A percentile compares a stretch with the other conserved stretches of the same genome.
Evolutionary conservation across 2,329 filamentous ascomycete species (phyloP).

Genomic region (Arthrobotrys sphaeroides): DNA sequence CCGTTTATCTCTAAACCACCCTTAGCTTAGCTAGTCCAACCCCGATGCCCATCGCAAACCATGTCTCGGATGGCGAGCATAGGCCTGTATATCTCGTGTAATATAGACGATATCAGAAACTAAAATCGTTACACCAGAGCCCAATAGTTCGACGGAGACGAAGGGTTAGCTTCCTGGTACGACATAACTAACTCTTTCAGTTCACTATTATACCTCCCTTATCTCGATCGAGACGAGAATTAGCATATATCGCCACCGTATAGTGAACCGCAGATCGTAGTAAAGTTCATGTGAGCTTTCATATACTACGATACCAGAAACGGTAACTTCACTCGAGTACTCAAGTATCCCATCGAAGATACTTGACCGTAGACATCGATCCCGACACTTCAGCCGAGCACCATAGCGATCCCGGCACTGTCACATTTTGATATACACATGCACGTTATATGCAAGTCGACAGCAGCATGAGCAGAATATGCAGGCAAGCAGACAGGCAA

Average conservation of each 20-base stretch:
- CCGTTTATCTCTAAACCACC: no score
- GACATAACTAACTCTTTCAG: not conserved
- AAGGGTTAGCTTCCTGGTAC: not conserved
- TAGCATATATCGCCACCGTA: not conserved
- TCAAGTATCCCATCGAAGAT: not conserved
- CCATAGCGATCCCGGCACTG: not conserved
- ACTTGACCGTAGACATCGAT: not conserved
- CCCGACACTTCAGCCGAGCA: no score
- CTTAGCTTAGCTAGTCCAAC: no score
- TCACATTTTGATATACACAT: no score
- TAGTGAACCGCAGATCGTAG: not conserved
- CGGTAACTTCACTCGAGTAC: not conserved
- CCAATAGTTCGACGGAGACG: not conserved
- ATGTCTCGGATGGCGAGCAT: not conserved
- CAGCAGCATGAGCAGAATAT: not conserved
- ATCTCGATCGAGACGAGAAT: not conserved
- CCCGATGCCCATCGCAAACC: not conserved
- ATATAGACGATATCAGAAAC: constrained; percentile 6
- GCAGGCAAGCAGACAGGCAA: not conserved
- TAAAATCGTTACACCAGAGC: not conserved
- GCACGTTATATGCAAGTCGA: not conserved
- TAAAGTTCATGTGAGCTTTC: no score
- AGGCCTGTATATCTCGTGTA: not conserved
- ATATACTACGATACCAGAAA: not conserved
- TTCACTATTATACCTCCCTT: not conserved